Evolutionary conservation across 805 yeast species (phyloP), one percentile per base, ranked within the genome.

Genomic region (Dipodascopsis uninucleata): DNA sequence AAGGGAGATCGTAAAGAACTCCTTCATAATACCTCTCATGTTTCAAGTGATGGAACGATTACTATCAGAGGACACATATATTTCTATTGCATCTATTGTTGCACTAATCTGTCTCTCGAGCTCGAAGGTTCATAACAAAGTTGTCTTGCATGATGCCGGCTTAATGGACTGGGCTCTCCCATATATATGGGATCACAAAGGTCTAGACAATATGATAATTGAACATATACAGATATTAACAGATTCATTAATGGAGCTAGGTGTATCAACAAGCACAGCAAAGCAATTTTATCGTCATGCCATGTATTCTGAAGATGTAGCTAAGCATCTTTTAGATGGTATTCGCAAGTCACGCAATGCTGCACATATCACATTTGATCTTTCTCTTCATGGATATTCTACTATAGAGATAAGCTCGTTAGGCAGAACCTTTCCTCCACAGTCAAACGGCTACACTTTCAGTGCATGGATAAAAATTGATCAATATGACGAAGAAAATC

Each of bases 391-490:
- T 32, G 55, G 55, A 8, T 46, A 23, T 26, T 45, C 52, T 7
- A 41, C 55, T 6, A 20, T 50, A n/a, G 55, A 50, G 29, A 21
- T 50, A 20, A 40, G 26, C 33, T 48, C 55, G 3, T 31, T 50
- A 5, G 45, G 43, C 7, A 39, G 49, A 5, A 34, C 52, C 8
- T 50, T 50, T 28, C 55, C 55, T 2, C 55, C 55, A 4, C 45
- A 40, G 1, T 47, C 52, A 3, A 10, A 40, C 6, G 49, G 50
- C 4, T 53, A 55, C 26, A 52, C 58, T 18, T 54, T 55, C 20
- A 47, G 51, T 2, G 38, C 51, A 5, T 56, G 58, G 58, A 24
- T 53, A 12, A 49, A 41, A 22, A 41, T 56, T n/a, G 47, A 38
- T 29, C 41, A 42, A 29, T 52, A 45, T 29, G 60, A 56, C 28